Conservation (phyloP, 2,329 filamentous ascomycete species). For the Claviceps maximensis region DNA sequence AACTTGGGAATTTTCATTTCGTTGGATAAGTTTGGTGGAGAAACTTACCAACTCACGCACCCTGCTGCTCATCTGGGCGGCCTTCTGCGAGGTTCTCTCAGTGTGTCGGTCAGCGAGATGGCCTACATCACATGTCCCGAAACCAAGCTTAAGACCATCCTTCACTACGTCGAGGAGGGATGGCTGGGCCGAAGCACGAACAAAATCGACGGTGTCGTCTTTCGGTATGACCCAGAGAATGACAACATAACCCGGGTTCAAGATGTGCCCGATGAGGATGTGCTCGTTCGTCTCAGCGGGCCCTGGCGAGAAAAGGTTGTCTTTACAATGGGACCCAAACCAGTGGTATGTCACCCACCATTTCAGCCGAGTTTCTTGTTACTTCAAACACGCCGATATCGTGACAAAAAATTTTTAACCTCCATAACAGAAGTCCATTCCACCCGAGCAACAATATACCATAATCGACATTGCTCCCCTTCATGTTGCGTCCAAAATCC, state of each 20-base stretch:
- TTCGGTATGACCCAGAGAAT: conserved; percentile 77
- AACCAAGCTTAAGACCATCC: conserved; percentile 79
- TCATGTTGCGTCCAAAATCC: conserved; percentile 59
- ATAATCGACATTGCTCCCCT: conserved; percentile 85
- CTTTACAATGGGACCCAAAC: conserved; percentile 46
- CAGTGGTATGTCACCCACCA: conserved; percentile 38
- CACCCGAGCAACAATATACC: conserved; percentile 49
- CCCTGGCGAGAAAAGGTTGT: conserved; percentile 66
- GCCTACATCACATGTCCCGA: conserved; percentile 84
- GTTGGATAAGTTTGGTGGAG: conserved; percentile 63
- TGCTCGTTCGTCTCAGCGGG: conserved; percentile 71
- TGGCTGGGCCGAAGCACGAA: conserved; percentile 90
- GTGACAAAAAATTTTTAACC: background rate
- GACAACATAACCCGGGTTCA: conserved; percentile 69
- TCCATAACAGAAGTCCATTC: conserved; percentile 27
- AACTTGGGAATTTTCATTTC: conserved; percentile 95
- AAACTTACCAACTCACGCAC: conserved; percentile 91
- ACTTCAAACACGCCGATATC: background rate
- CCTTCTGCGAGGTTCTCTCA: conserved; percentile 73
- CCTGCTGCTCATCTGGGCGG: conserved; percentile 88
- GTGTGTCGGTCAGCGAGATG: conserved; percentile 78
- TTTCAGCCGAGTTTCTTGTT: too few relatives aligned
- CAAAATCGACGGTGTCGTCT: conserved; percentile 80
- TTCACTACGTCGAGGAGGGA: conserved; percentile 87
- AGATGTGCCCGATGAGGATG: conserved; percentile 74